These are phyloP conservation scores for Neurospora sp. DNA, from an alignment of 495 filamentous ascomycete species.

Conservation along the genomic window DNA sequence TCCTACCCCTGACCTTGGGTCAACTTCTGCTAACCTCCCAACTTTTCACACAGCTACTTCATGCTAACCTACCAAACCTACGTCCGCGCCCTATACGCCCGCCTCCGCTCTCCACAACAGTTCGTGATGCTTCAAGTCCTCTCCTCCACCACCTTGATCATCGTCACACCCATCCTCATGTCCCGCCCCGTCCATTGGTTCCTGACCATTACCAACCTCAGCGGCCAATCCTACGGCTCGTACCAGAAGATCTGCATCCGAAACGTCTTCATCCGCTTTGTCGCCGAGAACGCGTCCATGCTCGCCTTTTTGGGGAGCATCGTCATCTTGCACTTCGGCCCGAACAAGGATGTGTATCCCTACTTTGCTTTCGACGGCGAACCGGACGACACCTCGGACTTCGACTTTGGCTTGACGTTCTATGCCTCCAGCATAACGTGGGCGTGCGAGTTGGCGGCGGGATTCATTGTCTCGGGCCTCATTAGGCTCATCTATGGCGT, in stretches of 20 bases:
- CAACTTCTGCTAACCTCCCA: neutral
- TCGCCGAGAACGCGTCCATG: slow-evolving; percentile 58
- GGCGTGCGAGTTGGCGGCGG: slow-evolving; percentile 49
- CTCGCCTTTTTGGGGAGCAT: slow-evolving; percentile 50
- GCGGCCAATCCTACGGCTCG: slow-evolving; percentile 41
- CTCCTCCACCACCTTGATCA: slow-evolving; percentile 46
- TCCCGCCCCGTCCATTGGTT: slow-evolving; percentile 44
- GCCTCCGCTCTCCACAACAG: slow-evolving; percentile 47
- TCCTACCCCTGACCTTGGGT: neutral
- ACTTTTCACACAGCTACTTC: slow-evolving; percentile 45
- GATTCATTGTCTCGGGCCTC: slow-evolving; percentile 45
- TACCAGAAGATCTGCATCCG: slow-evolving; percentile 52
- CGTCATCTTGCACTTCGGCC: slow-evolving; percentile 50
- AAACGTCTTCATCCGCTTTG: slow-evolving; percentile 50
- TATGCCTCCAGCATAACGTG: slow-evolving; percentile 50
- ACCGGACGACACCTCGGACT: slow-evolving; percentile 29
- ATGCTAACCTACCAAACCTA: slow-evolving; percentile 58
- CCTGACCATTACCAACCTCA: slow-evolving; percentile 37
- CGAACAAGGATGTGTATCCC: slow-evolving; percentile 50
- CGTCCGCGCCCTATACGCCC: slow-evolving; percentile 57
- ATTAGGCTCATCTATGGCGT: slow-evolving; percentile 44
- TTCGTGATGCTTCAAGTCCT: slow-evolving; percentile 51
- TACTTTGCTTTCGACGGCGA: slow-evolving; percentile 46
- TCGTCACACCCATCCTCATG: slow-evolving; percentile 51
- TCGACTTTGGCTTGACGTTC: slow-evolving; percentile 49